A percentile compares a stretch with the other conserved stretches of the same genome.
Conservation (phyloP, 106 monocot species). For the Dioscorea dumetorum region DNA sequence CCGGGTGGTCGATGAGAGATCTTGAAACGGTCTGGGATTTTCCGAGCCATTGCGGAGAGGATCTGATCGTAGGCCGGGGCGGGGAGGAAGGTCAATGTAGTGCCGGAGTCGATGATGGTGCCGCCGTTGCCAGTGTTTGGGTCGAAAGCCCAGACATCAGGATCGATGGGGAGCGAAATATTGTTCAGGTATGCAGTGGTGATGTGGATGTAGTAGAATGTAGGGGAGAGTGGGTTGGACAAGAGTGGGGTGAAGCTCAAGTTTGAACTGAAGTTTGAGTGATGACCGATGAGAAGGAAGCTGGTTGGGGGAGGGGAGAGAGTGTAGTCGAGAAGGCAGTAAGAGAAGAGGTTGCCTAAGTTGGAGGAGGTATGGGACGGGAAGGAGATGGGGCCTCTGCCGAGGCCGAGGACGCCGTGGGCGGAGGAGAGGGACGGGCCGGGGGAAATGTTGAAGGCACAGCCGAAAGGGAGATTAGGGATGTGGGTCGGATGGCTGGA, state of each 20-base stretch:
- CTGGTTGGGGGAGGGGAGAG: constrained; percentile 39
- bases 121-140: constrained; percentile 26
- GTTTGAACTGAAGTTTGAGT: background rate
- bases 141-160: constrained; percentile 28
- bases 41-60: constrained; percentile 16
- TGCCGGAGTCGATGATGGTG: constrained; percentile 44
- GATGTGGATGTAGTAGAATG: constrained; percentile 39
- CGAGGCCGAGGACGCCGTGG: constrained; percentile 37
- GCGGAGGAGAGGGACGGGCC: constrained; percentile 2
- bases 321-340: constrained; percentile 48
- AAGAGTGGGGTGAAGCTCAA: constrained; percentile 31
- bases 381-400: constrained; percentile 48
- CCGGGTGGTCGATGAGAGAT: background rate
- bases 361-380: constrained; percentile 17
- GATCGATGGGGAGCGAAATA: constrained; percentile 10
- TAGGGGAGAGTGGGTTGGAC: constrained; percentile 32
- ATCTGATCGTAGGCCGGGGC: constrained; percentile 25
- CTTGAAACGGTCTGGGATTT: constrained; percentile 1
- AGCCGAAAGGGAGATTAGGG: constrained; percentile 26
- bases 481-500: background rate
- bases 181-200: constrained; percentile 19
- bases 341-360: constrained; percentile 37
- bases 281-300: constrained; percentile 38
- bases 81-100: constrained; percentile 39
- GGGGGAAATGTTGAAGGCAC: constrained; percentile 28